Evolutionary conservation across 139 green algal genomes (phyloP).

Genomic region (Yamagishiella unicocca): DNA sequence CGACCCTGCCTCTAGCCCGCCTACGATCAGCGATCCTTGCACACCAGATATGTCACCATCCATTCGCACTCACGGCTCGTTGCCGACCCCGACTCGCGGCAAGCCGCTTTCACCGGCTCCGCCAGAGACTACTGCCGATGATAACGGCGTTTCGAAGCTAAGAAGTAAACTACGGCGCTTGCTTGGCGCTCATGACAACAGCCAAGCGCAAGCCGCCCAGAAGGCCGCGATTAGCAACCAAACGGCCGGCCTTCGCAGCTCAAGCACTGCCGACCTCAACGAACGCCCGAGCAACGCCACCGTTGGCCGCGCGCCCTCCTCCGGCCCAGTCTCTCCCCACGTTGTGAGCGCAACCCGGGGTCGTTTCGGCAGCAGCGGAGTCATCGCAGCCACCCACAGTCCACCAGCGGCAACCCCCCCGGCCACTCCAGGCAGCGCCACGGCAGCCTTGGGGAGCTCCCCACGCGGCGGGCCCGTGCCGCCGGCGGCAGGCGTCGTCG

Average conservation of each 20-base stretch:
- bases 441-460: not conserved
- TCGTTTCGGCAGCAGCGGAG: not conserved
- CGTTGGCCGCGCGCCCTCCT: not conserved
- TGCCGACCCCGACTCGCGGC: not conserved
- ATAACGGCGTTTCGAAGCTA: slow-evolving; percentile 6
- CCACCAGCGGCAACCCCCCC: not conserved
- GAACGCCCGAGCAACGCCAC: not conserved
- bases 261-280: not conserved
- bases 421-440: not conserved
- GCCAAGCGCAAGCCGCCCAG: not conserved
- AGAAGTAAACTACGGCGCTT: slow-evolving; percentile 6
- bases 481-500: not conserved
- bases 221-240: not conserved
- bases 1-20: not conserved
- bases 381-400: not conserved
- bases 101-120: not conserved
- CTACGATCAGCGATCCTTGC: not conserved
- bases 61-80: not conserved
- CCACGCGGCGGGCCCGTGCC: not conserved
- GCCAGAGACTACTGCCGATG: not conserved
- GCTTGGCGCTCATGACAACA: slow-evolving; percentile 1
- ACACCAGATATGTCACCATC: not conserved
- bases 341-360: not conserved
- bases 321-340: not conserved
- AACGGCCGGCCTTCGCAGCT: not conserved